Base-by-base conservation (phyloP, 1,284 basidiomycete genomes). In the Acaromyces ingoldii region DNA sequence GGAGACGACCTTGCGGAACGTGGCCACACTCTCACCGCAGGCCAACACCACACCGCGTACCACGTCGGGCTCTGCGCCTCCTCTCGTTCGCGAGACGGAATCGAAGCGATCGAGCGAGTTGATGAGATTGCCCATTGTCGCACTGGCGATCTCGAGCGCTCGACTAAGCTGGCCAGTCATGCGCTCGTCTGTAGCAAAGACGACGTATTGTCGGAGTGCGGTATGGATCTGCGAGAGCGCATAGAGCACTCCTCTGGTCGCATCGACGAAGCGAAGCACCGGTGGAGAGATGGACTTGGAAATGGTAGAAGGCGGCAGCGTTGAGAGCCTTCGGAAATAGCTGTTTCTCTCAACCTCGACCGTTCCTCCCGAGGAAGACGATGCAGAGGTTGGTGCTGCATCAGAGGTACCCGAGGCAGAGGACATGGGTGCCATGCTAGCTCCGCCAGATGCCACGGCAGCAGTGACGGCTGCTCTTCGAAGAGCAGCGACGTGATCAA, bases 71-170 rank as follows among this genome's bases (percentile, higher is more conserved):
- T 89, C 83, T 6, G 87, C 85, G 10, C 83, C 76, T 15, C 26
- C 25, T 4, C 75, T 80, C 56, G 85, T 82, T 56, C 86, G 82
- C 49, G 88, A 87, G 63, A 85, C 82, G 1, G 85, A 82, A 74
- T 99, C 95, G 76, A 97, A 97, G 17, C 87, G 85, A 74, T 97
- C 95, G 39, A 98, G 81, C 0, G 89, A 85, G 54, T 85, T 83
- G 74, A 97, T 95, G 11, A 98, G 80, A 53, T 85, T 84, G 51
- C 83, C 81, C 81, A 96, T 87, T 62, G 89, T 89, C 42, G 80
- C 78, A 67, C 85, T 86, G 0, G 91, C 90, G 6, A 90, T 86
- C 62, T 89, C 86, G 55, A 93, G 82, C 21, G 92, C 87, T 67
- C 90, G 87, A 46, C 84, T 80, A 55, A 96, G 80, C 4, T 89